These are phyloP conservation scores for Spirogloea muscicola DNA, from an alignment of 139 green algal species.

Conservation along the genomic window DNA sequence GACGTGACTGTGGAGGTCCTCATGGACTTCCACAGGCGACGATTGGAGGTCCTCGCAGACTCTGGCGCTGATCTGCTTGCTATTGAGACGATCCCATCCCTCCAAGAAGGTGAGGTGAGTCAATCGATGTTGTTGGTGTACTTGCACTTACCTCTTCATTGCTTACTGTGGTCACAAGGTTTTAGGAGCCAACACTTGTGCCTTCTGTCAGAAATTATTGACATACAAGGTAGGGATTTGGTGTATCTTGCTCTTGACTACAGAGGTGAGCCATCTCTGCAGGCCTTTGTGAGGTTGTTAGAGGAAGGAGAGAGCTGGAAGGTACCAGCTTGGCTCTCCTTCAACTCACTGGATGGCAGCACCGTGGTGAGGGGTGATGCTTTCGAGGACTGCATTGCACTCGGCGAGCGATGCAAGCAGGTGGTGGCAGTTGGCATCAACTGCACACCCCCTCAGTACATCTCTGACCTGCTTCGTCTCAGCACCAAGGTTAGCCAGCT, in stretches of 20 bases:
- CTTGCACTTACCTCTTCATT: conserved; percentile 2
- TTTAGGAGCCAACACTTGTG: neutral
- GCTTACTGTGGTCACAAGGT: neutral
- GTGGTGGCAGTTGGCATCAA: conserved; percentile 44
- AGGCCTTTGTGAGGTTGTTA: conserved; percentile 31
- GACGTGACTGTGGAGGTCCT: conserved; percentile 26
- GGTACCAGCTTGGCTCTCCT: conserved; percentile 31
- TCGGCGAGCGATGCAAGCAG: conserved; percentile 1
- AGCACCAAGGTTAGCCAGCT: too few species aligned
- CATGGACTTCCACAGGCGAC: conserved; percentile 38
- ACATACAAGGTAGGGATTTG: neutral
- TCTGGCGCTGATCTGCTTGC: conserved; percentile 35
- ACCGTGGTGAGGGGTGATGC: conserved; percentile 4
- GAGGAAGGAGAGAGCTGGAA: conserved; percentile 13
- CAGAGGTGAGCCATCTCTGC: neutral
- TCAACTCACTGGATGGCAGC: conserved; percentile 29
- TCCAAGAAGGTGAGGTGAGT: conserved; percentile 18
- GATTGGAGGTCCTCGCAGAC: conserved; percentile 26
- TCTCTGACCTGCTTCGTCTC: too few species aligned
- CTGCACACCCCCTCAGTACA: conserved; percentile 32
- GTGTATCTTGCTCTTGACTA: neutral
- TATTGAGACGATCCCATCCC: conserved; percentile 40
- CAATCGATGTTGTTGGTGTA: neutral
- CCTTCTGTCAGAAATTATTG: neutral
- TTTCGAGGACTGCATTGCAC: conserved; percentile 13